These are phyloP conservation scores for Dioszegia crocea DNA, from an alignment of 768 basidiomycete species.

Conservation along the genomic window DNA sequence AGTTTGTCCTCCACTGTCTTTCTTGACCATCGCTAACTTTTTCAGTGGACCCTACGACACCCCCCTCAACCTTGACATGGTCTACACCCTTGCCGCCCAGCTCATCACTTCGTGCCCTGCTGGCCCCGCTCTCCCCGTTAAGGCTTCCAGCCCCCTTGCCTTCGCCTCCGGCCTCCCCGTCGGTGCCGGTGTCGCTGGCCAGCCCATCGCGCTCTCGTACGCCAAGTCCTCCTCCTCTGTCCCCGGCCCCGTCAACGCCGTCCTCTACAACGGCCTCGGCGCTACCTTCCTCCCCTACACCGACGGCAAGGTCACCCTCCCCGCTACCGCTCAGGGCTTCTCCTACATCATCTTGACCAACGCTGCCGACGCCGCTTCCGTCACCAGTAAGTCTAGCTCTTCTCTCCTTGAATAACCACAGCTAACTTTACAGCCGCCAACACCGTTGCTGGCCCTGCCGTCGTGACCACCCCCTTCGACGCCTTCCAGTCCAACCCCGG, in stretches of 20 bases:
- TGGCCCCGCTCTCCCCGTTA: constrained; percentile 57
- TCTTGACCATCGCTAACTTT: background rate
- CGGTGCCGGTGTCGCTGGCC: constrained; percentile 33
- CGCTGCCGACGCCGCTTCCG: constrained; percentile 19
- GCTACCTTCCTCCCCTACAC: constrained; percentile 22
- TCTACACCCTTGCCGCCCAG: constrained; percentile 54
- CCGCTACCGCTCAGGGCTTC: constrained; percentile 28
- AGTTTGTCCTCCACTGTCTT: background rate
- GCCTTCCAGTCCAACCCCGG: constrained; percentile 26
- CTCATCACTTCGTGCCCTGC: constrained; percentile 60
- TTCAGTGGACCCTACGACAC: constrained; percentile 56
- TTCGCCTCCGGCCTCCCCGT: constrained; percentile 16
- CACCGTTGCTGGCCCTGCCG: constrained; percentile 60
- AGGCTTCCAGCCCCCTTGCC: constrained; percentile 56
- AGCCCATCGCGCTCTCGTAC: constrained; percentile 56
- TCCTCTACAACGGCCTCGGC: constrained; percentile 39
- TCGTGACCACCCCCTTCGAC: constrained; percentile 46
- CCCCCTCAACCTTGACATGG: constrained; percentile 52
- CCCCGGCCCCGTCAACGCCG: constrained; percentile 33
- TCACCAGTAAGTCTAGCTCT: constrained; percentile 25
- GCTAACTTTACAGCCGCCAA: constrained; percentile 48
- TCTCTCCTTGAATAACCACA: background rate
- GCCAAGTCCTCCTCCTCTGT: constrained; percentile 26
- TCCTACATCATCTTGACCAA: constrained; percentile 38
- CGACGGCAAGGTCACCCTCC: constrained; percentile 29